Evolutionary conservation across 2,329 filamentous ascomycete genomes (phyloP), one percentile per base, ranked within the genome.

Genomic region (Apiospora rasikravindrae): DNA sequence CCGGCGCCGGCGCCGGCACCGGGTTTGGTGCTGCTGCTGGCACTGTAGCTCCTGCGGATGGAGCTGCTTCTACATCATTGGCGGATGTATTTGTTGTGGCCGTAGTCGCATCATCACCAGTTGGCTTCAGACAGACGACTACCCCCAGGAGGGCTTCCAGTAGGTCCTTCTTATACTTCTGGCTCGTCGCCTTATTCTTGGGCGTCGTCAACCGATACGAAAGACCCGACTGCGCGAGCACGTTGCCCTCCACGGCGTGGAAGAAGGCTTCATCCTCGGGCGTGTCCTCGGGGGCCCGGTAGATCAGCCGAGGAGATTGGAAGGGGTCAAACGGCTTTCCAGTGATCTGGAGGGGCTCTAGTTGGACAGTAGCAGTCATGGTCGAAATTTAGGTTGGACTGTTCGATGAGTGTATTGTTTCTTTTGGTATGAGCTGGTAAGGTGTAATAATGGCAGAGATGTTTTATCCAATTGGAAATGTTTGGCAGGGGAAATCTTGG

Each of bases 301-400:
- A 84, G 37, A 82, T 73, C 2, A 85, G 80, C 6, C 82, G 79
- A 24, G 78, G 73, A 1, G 83, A 84, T 70, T 73, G 76, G 76
- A 83, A 84, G 19, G 78, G 76, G 64, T 81, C 75, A 37, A 79
- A 75, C 2, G 33, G 33, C 16, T 19, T 19, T n/a, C 57, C 57
- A 19, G 57, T 64, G 57, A 64, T 14, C 10, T 37, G 19, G 19
- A 64, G 33, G 2, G 57, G 57, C n/a, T n/a, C 19, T 14, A 40
- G 33, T 5, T 40, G 57, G 6, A 26, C 13, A 33, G 26, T 11
- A 33, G 6, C 26, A 19, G 26, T 7, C 45, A 47, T 47, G 19
- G 19, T n/a, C 7, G 19, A 47, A 1, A 1, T n/a, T 19, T n/a
- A 22, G 8, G 4, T 3, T 47, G 19, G 5, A 19, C 16, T 47